Conservation (phyloP, 148 eudicot species). For the Oxyria digyna region DNA sequence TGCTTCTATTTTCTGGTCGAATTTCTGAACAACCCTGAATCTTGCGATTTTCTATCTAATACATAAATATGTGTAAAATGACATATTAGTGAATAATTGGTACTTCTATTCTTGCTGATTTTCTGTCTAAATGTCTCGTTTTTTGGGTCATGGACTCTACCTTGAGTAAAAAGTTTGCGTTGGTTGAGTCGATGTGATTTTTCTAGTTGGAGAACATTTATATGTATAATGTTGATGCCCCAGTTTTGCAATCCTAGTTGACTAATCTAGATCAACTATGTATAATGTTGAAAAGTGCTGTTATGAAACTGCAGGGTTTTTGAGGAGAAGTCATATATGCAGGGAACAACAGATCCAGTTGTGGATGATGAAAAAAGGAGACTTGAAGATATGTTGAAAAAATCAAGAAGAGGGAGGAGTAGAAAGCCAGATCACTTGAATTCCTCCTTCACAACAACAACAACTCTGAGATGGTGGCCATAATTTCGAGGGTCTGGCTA, state of each 20-base stretch:
- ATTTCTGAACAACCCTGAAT: too few species aligned
- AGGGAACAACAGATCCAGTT: constrained; percentile 11
- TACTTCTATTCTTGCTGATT: background rate
- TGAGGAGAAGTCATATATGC: constrained; percentile 5
- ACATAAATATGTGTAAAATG: background rate
- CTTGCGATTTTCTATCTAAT: too few species aligned
- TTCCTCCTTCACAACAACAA: constrained; percentile 6
- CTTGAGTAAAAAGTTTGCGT: background rate
- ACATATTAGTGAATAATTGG: background rate
- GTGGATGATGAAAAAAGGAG: constrained; percentile 12
- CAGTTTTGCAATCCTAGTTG: background rate
- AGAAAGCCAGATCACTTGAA: constrained; percentile 10
- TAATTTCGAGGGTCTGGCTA: background rate
- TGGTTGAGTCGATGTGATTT: background rate
- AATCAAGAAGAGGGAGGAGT: constrained; percentile 10
- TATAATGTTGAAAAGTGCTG: constrained; percentile 9
- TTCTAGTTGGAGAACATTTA: background rate
- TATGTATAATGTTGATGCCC: background rate
- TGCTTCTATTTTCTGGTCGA: too few species aligned
- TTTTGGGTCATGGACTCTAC: background rate
- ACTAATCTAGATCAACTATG: background rate
- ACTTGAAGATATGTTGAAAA: constrained; percentile 5
- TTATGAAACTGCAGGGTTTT: background rate
- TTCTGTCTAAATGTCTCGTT: background rate
- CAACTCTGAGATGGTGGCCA: background rate